A percentile compares a stretch with the other conserved stretches of the same genome.
phyloP scores from a whole-genome alignment of 495 filamentous ascomycete genomes.

The Evansstolkia leycettana region DNA sequence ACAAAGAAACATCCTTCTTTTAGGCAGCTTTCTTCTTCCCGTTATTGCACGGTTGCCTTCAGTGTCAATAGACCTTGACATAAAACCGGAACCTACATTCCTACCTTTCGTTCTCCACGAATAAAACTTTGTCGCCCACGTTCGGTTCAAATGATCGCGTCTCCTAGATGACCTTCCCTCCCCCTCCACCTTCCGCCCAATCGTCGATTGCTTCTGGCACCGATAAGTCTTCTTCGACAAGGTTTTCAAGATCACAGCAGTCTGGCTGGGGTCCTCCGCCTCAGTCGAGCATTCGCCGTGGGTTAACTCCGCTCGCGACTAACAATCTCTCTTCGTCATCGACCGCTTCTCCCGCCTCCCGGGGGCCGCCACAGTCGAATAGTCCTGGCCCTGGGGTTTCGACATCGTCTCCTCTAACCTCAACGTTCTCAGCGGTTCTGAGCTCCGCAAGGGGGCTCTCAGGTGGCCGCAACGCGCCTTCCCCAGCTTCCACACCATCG shows the following conservation, averaged over 20 bases:
- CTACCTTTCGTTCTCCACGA: slow-evolving; percentile 3
- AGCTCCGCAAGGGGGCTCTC: slow-evolving; percentile 35
- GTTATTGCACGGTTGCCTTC: background rate
- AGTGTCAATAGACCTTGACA: background rate
- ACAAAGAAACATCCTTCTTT: slow-evolving; percentile 1
- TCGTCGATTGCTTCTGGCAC: slow-evolving; percentile 50
- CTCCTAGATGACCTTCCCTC: slow-evolving; percentile 55
- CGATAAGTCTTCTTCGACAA: slow-evolving; percentile 42
- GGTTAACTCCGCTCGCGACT: slow-evolving; percentile 51
- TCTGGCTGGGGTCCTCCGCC: slow-evolving; percentile 49
- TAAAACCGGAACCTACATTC: background rate
- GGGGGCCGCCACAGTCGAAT: slow-evolving; percentile 21
- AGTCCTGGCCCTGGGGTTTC: slow-evolving; percentile 35
- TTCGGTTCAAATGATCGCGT: slow-evolving; percentile 46
- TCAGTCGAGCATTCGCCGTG: slow-evolving; percentile 46
- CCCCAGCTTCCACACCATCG: slow-evolving; percentile 34
- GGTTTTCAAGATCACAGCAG: slow-evolving; percentile 43
- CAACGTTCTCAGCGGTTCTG: slow-evolving; percentile 45
- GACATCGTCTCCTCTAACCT: slow-evolving; percentile 37
- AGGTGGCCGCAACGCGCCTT: slow-evolving; percentile 37
- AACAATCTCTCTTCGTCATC: slow-evolving; percentile 35
- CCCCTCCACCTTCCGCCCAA: slow-evolving; percentile 48
- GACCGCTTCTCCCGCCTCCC: slow-evolving; percentile 32
- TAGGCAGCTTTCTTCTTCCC: background rate
- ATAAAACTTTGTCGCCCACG: slow-evolving; percentile 31